Evolutionary conservation across 2,329 filamentous ascomycete genomes (phyloP).

Genomic region (Pestalotiopsis sp.): DNA sequence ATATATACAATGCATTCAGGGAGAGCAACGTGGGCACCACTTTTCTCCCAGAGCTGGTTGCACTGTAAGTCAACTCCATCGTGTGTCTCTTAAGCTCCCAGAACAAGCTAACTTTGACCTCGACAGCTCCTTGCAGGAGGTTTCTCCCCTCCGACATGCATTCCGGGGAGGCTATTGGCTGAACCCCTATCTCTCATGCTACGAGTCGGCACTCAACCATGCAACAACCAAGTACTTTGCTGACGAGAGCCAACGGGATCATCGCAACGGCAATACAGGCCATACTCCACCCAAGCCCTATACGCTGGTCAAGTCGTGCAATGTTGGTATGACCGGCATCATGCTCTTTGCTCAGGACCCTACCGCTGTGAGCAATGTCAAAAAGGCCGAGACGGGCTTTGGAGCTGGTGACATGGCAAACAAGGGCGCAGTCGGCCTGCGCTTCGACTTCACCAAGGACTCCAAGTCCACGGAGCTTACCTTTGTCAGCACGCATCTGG

Average conservation of each 20-base stretch:
- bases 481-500: conserved; percentile 86
- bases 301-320: conserved; percentile 69
- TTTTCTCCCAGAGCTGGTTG: conserved; percentile 56
- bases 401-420: conserved; percentile 90
- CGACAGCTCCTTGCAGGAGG: conserved; percentile 79
- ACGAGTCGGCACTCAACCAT: conserved; percentile 71
- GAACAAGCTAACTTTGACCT: conserved; percentile 17
- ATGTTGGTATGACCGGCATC: conserved; percentile 87
- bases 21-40: conserved; percentile 38
- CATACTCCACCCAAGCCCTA: conserved; percentile 51
- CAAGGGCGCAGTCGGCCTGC: conserved; percentile 86
- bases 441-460: conserved; percentile 61
- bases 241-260: conserved; percentile 22
- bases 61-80: conserved; percentile 49
- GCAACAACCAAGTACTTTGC: conserved; percentile 54
- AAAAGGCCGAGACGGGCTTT: conserved; percentile 82
- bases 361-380: conserved; percentile 63
- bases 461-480: conserved; percentile 66
- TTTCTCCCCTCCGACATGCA: conserved; percentile 80
- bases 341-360: conserved; percentile 78
- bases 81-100: neutral
- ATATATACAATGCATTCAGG: conserved; percentile 65
- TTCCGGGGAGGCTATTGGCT: conserved; percentile 86
- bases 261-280: conserved; percentile 18
- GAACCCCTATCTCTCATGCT: conserved; percentile 72